Conservation (phyloP, 306 rosid genomes). For the Rubus idaeus region DNA sequence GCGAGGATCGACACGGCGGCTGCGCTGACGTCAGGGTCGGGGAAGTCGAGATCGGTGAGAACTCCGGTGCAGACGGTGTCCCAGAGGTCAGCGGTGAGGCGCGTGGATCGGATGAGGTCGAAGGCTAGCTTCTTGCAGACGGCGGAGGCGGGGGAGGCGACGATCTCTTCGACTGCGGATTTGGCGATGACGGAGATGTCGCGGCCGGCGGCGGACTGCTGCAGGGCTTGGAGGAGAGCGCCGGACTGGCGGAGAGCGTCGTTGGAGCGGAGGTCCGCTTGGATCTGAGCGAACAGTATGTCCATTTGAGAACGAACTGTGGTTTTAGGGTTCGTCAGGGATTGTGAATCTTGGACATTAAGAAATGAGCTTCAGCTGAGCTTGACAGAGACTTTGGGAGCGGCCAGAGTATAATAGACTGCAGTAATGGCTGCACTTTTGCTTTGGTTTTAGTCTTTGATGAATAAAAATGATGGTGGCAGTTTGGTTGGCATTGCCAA, state of each 20-base stretch:
- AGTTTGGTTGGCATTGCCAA: too few relatives aligned
- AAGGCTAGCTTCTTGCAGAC: constrained; percentile 92
- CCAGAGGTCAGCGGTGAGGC: constrained; percentile 95
- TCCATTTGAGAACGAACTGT: constrained; percentile 48
- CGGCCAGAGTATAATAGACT: too few relatives aligned
- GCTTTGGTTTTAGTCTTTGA: too few relatives aligned
- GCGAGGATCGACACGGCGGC: constrained; percentile 95
- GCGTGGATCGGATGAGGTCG: constrained; percentile 93
- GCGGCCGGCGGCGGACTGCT: constrained; percentile 96
- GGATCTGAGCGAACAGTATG: constrained; percentile 98
- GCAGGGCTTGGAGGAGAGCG: constrained; percentile 96
- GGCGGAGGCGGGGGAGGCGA: constrained; percentile 95
- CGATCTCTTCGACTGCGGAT: constrained; percentile 93
- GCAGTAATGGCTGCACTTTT: too few relatives aligned
- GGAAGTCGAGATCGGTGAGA: constrained; percentile 84
- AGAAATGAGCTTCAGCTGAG: constrained; percentile 5
- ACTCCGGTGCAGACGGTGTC: constrained; percentile 83
- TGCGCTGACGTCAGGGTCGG: constrained; percentile 94
- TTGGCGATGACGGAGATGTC: constrained; percentile 88
- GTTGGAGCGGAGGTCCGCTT: constrained; percentile 95
- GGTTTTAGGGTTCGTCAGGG: not conserved
- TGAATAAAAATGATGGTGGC: too few relatives aligned
- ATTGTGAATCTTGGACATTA: constrained; percentile 1
- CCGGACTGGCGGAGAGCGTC: constrained; percentile 97
- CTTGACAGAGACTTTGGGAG: not conserved